Evolutionary conservation across 192 early-diverging fungal genomes (phyloP).

Genomic region (Coemansia sp.): DNA sequence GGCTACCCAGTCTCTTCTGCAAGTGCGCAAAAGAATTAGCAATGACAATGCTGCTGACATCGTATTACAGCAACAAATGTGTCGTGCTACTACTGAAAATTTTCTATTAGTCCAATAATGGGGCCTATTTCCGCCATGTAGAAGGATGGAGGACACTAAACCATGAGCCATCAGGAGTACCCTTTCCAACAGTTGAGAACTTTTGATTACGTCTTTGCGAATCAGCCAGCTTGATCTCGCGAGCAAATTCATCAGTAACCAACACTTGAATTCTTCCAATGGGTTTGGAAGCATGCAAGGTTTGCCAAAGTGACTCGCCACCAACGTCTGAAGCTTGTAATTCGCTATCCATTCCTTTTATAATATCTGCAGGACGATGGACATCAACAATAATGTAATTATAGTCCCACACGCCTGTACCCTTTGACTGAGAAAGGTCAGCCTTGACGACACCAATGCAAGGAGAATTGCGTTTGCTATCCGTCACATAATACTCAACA

Average conservation of each 20-base stretch:
- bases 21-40: too few relatives aligned
- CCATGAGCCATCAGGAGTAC: conserved; percentile 40
- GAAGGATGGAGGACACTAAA: conserved; percentile 33
- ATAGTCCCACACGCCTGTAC: conserved; percentile 31
- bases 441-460: conserved; percentile 24
- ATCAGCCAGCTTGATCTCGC: conserved; percentile 8
- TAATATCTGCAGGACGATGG: conserved; percentile 2
- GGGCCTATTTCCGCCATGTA: conserved; percentile 34
- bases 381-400: conserved; percentile 45
- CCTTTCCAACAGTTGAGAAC: conserved; percentile 12
- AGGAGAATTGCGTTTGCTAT: not conserved
- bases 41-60: too few relatives aligned
- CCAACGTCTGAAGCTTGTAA: too few relatives aligned
- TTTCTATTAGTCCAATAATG: too few relatives aligned
- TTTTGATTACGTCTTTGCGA: conserved; percentile 8
- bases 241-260: conserved; percentile 41
- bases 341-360: not conserved
- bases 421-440: conserved; percentile 20
- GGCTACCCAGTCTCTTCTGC: too few relatives aligned
- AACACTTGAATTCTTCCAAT: conserved; percentile 29
- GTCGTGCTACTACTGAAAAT: too few relatives aligned
- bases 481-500: conserved; percentile 40
- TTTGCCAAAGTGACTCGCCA: too few relatives aligned
- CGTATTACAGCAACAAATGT: too few relatives aligned
- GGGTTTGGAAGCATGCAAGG: not conserved